Evolutionary conservation across 805 yeast species (phyloP), one percentile per base, ranked within the genome.

Genomic region (Sugiyamaella americana): DNA sequence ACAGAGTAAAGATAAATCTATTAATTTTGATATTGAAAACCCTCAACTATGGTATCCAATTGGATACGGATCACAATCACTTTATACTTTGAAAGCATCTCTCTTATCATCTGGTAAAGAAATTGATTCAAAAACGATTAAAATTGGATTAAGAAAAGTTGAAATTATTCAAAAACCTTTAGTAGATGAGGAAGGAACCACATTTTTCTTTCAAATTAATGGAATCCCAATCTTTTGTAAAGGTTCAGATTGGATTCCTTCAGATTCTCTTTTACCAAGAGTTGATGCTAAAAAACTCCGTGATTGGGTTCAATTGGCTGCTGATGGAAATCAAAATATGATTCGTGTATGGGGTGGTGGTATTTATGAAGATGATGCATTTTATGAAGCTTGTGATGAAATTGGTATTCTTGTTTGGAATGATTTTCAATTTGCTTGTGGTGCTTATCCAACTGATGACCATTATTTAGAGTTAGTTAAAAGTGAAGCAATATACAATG

Each of bases 401-500:
- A 48, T 62, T 5, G 76, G 76, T 1, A 47, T 75, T 5, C 37
- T 75, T 50, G 71, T 75, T 3, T 75, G 79, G 77, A 78, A 75
- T 40, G 80, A 75, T 54, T 72, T 75, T 54, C 69, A 73, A 76
- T 74, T 75, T 61, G 78, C 75, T 1, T 75, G 79, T 61, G 79
- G 77, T 1, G 70, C 68, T 30, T 75, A 75, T 50, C 79, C 79
- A 2, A 71, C 66, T 2, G 62, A 70, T 49, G 55, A 54, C 3
- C 58, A 55, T 5, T 73, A 70, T 50, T 53, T 66, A 13, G 55
- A 54, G 2, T 55, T 52, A 26, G 72, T 75, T 2, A 41, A 53
- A 18, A 43, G 52, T 3, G 79, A 75, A 50, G 67, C 64, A 1
- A 52, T 44, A 11, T 56, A 63, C 43, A 75, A 73, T 49, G 56